These are phyloP conservation scores for Salix exigua DNA, from an alignment of 345 rosid species.

Conservation along the genomic window DNA sequence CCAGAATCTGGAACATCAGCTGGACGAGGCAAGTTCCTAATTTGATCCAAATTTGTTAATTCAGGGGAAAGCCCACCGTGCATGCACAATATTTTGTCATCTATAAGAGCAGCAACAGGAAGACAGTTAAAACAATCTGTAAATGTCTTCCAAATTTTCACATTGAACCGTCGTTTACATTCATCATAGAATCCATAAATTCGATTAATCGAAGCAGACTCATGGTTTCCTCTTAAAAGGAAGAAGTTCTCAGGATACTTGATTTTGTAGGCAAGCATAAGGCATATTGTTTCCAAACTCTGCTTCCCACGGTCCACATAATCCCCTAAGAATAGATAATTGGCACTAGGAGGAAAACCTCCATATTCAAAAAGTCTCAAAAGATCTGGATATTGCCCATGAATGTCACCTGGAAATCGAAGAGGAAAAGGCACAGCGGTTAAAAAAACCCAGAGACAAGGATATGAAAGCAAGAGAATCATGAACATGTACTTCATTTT, in stretches of 20 bases:
- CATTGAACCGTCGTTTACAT: slow-evolving; percentile 82
- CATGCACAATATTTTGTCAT: slow-evolving; percentile 90
- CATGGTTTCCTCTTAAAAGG: slow-evolving; percentile 82
- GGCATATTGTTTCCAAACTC: slow-evolving; percentile 91
- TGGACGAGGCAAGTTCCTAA: slow-evolving; percentile 69
- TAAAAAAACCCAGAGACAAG: slow-evolving; percentile 3
- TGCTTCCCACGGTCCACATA: slow-evolving; percentile 98
- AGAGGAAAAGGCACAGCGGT: slow-evolving; percentile 1
- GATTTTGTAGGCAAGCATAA: slow-evolving; percentile 81
- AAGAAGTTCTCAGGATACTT: slow-evolving; percentile 89
- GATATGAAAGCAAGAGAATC: neutral
- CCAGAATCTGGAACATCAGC: slow-evolving; percentile 85
- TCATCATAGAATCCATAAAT: slow-evolving; percentile 93
- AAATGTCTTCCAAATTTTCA: slow-evolving; percentile 73
- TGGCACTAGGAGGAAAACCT: slow-evolving; percentile 81
- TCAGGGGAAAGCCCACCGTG: slow-evolving; percentile 97
- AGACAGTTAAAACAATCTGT: slow-evolving; percentile 92
- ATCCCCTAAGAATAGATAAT: slow-evolving; percentile 83
- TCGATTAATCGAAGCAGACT: slow-evolving; percentile 82
- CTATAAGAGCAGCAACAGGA: slow-evolving; percentile 82
- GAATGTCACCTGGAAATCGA: slow-evolving; percentile 71
- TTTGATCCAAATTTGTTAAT: slow-evolving; percentile 62
- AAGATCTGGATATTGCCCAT: slow-evolving; percentile 83
- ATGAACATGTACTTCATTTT: neutral
- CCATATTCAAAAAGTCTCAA: slow-evolving; percentile 89